Evolutionary conservation across 208 protist species (phyloP), one percentile per base, ranked within the genome.

Genomic region (Blechomonas ayalai): DNA sequence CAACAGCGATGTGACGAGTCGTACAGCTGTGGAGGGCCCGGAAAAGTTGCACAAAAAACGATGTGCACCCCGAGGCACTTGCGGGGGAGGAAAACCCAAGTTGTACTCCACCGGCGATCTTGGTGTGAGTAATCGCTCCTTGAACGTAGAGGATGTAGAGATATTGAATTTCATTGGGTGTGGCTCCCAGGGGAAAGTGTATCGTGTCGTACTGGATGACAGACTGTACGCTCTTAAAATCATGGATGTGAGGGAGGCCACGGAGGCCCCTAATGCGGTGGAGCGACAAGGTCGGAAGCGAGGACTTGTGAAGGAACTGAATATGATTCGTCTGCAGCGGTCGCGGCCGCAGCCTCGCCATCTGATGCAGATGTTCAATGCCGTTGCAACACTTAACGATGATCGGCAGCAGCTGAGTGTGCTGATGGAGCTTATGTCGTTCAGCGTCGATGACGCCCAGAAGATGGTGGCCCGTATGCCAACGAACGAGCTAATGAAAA

Each of bases 321-420:
- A 84, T 9, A 90, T 90, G 73, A 90, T 94, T 37, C 62, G 59
- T 5, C 41, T 82, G 38, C 85, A 90, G 55, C 54, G 67, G 9
- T 43, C 44, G 15, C 49, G 59, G 3, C 41, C 52, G 9, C 56
- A 48, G 33, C 68, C 77, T n/a, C 38, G 59, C 27, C 56, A 90
- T 48, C 52, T 94, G 32, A 86, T 90, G 75, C 66, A 67, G 19
- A 76, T 90, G 67, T 90, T 90, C 73, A 89, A 90, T 62, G 85
- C 81, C 1, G 75, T 82, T 19, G 62, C 59, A 20, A 74, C 63
- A 0, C 27, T 83, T 22, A 59, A 84, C 24, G 61, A 53, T n/a
- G 54, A 71, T 24, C 46, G 53, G 29, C 66, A 76, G 70, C 65
- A 82, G 47, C 67, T 94, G 16, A 73, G 73, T 55, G 67, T 93